Evolutionary conservation across 257 asterid genomes (phyloP).

Genomic region (Mitragyna speciosa): DNA sequence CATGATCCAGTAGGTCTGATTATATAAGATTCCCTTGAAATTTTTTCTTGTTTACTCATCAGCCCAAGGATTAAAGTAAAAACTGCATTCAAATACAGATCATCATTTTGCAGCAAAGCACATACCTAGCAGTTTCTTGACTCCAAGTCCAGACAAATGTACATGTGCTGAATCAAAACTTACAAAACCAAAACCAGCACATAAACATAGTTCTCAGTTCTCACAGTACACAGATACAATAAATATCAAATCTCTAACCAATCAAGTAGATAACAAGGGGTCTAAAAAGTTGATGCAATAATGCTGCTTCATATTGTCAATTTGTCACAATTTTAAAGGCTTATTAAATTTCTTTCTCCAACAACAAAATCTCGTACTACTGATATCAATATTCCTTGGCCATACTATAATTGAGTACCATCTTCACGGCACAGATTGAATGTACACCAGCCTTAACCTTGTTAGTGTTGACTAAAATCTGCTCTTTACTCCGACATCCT

Average conservation of each 20-base stretch:
- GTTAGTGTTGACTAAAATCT: background rate
- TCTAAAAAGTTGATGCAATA: too few relatives aligned
- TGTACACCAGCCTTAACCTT: background rate
- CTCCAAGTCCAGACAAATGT: background rate
- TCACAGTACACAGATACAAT: background rate
- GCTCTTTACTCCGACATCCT: slow-evolving; percentile 41
- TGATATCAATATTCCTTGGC: background rate
- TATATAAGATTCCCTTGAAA: background rate
- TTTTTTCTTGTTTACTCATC: background rate
- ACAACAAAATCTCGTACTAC: background rate
- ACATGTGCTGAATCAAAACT: background rate
- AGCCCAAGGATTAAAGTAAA: background rate
- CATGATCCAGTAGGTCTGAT: background rate
- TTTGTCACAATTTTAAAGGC: too few relatives aligned
- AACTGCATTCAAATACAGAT: background rate
- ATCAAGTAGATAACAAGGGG: too few relatives aligned
- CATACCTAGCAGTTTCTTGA: background rate
- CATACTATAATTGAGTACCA: background rate
- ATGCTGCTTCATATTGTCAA: too few relatives aligned
- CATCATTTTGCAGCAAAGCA: background rate
- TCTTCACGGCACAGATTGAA: background rate
- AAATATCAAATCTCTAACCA: too few relatives aligned
- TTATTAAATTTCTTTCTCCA: background rate
- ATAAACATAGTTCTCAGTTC: background rate
- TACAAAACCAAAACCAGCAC: background rate